These are phyloP conservation scores for Scutellaria minor DNA, from an alignment of 257 asterid species.

Conservation along the genomic window DNA sequence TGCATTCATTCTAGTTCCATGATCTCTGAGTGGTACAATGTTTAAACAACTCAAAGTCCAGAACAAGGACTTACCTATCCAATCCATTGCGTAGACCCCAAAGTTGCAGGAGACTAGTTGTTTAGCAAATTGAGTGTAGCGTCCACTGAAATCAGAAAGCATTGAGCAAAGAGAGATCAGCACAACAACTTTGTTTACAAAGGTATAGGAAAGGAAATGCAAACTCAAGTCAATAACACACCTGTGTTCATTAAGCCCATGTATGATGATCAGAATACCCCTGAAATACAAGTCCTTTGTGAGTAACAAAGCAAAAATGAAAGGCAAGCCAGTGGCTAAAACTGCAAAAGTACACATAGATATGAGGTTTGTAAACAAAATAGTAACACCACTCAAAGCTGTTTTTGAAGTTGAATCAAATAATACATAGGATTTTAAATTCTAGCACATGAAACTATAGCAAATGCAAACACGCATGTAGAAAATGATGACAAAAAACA, in stretches of 20 bases:
- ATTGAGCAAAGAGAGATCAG: conserved; percentile 27
- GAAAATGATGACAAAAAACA: not conserved
- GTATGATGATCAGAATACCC: conserved; percentile 89
- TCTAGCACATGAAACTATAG: not conserved
- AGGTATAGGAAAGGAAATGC: conserved; percentile 11
- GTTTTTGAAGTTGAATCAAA: not conserved
- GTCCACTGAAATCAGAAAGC: conserved; percentile 68
- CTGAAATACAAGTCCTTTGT: conserved; percentile 52
- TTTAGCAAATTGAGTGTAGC: conserved; percentile 83
- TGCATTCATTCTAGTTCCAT: conserved; percentile 15
- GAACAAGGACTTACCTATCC: conserved; percentile 70
- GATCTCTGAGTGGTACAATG: conserved; percentile 1
- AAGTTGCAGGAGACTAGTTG: conserved; percentile 73
- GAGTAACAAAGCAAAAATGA: conserved; percentile 29
- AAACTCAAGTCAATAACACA: conserved; percentile 28
- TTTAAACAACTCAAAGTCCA: not conserved
- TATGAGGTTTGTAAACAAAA: conserved; percentile 19
- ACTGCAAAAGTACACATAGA: not conserved
- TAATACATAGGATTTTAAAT: no score
- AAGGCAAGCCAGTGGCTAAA: conserved; percentile 28
- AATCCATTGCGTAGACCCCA: conserved; percentile 97
- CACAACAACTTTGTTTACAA: conserved; percentile 16
- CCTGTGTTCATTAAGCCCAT: conserved; percentile 99
- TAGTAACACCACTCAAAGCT: conserved; percentile 35
- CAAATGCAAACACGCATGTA: not conserved